phyloP scores from a whole-genome alignment of 805 yeast genomes.

The Priceomyces melissophilus region DNA sequence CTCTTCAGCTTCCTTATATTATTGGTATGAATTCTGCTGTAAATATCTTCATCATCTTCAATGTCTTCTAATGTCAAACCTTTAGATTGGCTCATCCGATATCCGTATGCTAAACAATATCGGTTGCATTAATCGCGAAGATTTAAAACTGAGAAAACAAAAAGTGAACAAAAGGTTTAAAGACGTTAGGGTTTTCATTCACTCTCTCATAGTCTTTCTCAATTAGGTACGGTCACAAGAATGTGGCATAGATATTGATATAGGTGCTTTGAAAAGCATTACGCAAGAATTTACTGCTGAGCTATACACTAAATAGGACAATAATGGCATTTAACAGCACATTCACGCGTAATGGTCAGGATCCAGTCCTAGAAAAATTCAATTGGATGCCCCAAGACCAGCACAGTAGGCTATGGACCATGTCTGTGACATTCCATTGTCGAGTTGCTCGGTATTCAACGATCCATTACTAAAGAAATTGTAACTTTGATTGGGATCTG shows the following conservation, averaged over 20 bases:
- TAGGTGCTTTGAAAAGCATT: too few species aligned
- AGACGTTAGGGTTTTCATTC: too few species aligned
- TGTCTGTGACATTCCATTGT: slow-evolving; percentile 14
- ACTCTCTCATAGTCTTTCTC: too few species aligned
- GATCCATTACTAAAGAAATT: slow-evolving; percentile 11
- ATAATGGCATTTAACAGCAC: too few species aligned
- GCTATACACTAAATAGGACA: too few species aligned
- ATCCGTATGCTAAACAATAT: background rate
- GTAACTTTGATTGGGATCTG: slow-evolving; percentile 15
- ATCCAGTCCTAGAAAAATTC: background rate
- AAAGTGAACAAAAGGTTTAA: background rate
- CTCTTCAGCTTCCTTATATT: slow-evolving; percentile 5
- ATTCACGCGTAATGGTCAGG: background rate
- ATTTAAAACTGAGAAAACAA: background rate
- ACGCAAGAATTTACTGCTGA: too few species aligned
- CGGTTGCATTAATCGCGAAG: background rate
- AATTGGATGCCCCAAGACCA: slow-evolving; percentile 6
- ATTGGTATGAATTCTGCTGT: slow-evolving; percentile 10
- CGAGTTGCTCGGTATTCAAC: slow-evolving; percentile 10
- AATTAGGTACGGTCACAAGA: too few species aligned
- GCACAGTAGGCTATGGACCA: slow-evolving; percentile 18
- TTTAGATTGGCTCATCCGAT: background rate
- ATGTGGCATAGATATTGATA: too few species aligned
- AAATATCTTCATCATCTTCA: slow-evolving; percentile 14
- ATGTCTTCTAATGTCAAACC: slow-evolving; percentile 4